Base-by-base conservation (phyloP, 306 rosid species). In the Betula pendula region DNA sequence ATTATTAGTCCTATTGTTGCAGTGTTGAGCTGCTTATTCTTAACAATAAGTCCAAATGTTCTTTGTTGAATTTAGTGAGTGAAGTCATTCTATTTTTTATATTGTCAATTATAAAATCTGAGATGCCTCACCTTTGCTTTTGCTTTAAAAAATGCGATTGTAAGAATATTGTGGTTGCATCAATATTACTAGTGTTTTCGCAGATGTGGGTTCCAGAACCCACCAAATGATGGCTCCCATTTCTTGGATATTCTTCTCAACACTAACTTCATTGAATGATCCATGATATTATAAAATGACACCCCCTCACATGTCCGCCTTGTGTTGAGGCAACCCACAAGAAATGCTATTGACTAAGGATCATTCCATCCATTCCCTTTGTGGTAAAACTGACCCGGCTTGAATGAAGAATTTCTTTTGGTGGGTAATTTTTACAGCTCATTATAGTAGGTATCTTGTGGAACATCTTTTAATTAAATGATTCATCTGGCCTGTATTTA, bases 401-500 rank as follows among this genome's bases (percentile, higher is more conserved):
- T 33, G 35, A 59, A 70, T 58, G 49, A 53, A 49, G 27, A 53
- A 16, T 65, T 70, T 38, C 42, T 38, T 14, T 70, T 60, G 62
- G 27, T 72, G 15, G 72, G 29, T 50, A 66, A 38, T 40, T 66
- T 17, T 10, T 66, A 13, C 19, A 24, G 67, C 80, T 38, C 35
- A 35, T 24, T 40, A 35, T 67, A 20, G 63, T 76, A n/a, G 67
- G 67, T 31, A 3, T 65, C 40, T 43, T 44, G 73, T 12, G 31
- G 22, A 38, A 42, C 9, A 43, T 24, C 53, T 68, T 12, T 19
- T 68, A 42, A 17, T 38, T 55, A n/a, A 51, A 50, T 52, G 29
- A 33, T 67, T 78, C 75, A 74, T 29, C 59, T 74, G 20, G 35
- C 35, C 47, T 77, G 53, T 15, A n/a, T 59, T 44, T 50, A 74